phyloP scores from a whole-genome alignment of 1,284 basidiomycete species.

The Pseudozyma tsukubaensis region DNA sequence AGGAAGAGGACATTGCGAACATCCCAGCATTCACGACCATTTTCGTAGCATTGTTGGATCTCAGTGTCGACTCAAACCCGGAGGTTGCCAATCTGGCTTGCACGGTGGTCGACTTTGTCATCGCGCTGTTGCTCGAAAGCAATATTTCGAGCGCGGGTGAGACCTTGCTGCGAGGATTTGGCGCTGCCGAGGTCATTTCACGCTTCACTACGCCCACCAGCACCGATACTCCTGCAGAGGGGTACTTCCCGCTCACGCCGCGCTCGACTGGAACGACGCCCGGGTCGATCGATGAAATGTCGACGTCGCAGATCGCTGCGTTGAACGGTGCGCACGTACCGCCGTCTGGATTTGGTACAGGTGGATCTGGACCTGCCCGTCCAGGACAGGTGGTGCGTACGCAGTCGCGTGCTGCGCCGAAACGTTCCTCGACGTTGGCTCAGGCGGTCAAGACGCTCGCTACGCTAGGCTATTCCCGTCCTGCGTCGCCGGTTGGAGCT shows the following conservation, averaged over 20 bases:
- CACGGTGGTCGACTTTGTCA: slow-evolving; percentile 91
- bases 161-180: slow-evolving; percentile 38
- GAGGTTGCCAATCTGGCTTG: slow-evolving; percentile 91
- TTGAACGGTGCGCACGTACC: slow-evolving; percentile 39
- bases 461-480: slow-evolving; percentile 60
- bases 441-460: slow-evolving; percentile 62
- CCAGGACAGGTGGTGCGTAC: slow-evolving; percentile 23
- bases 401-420: slow-evolving; percentile 71
- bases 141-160: slow-evolving; percentile 75
- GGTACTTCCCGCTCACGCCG: slow-evolving; percentile 71
- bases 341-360: slow-evolving; percentile 43
- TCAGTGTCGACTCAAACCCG: slow-evolving; percentile 90
- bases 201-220: slow-evolving; percentile 62
- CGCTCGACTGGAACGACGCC: slow-evolving; percentile 62
- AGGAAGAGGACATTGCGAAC: slow-evolving; percentile 81
- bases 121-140: slow-evolving; percentile 87
- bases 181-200: slow-evolving; percentile 42
- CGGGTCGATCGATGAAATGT: slow-evolving; percentile 64
- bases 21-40: slow-evolving; percentile 92
- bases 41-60: slow-evolving; percentile 86
- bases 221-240: slow-evolving; percentile 49
- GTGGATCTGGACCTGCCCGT: slow-evolving; percentile 42
- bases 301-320: slow-evolving; percentile 43
- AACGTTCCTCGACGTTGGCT: slow-evolving; percentile 49
- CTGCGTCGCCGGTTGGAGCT: slow-evolving; percentile 49